Base-by-base conservation (phyloP, 225 moss, liverwort and hornwort species). In the Marchantia polymorpha region DNA sequence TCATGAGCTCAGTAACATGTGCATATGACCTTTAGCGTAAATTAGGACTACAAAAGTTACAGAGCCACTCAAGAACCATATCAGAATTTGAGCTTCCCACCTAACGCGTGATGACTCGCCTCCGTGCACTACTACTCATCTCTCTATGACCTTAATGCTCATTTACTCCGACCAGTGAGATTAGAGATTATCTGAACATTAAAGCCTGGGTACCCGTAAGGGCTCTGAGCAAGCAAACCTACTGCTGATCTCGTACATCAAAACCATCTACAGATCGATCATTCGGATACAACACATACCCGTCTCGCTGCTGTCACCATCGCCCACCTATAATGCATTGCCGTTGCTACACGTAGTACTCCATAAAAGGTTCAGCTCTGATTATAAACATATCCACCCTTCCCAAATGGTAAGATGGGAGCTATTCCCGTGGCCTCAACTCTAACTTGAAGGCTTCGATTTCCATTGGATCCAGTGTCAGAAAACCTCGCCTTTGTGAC, bases 401-500 rank as follows among this genome's bases (percentile, higher is more conserved):
- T 53, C 52, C 4, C 67, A 22, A 27, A 31, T 31, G 23, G n/a
- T 8, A 8, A 5, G 27, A 15, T 13, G 3, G 46, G 20, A 69
- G 49, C 47, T 60, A 76, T 15, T 64, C 23, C 22, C 54, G 29
- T 15, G 82, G 27, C 77, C 83, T 87, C 72, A 94, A 20, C 74
- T 85, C 86, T 64, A 99, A 92, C 82, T 95, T 92, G 85, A 89
- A 95, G 10, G 91, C 95, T 83, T 90, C 87, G 9, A 99, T 89
- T 88, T 95, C 99, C 91, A 99, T 91, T 4, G 92, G 90, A 52
- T 56, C 81, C 52, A 99, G 79, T 30, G 89, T 83, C 47, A 92
- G 70, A 13, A 78, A 30, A 72, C 83, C 85, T 31, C 82, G 46
- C 78, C 79, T 61, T 69, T 73, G 59, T 23, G 67, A 73, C 47